phyloP scores from a whole-genome alignment of 371 early-diverging fungal species.

The Funneliformis caledonium region DNA sequence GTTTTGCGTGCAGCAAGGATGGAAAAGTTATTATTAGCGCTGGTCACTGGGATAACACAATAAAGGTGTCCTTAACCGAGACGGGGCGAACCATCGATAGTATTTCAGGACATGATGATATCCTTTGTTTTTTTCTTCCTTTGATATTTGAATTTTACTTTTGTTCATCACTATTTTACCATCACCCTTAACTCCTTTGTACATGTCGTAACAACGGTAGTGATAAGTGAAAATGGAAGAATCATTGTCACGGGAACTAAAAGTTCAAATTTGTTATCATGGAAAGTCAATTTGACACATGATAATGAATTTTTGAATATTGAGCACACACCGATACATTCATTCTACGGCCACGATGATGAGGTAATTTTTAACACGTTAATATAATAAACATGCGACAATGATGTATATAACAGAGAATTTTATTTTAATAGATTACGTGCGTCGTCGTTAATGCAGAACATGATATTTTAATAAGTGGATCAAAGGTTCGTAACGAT shows the following conservation, averaged over 20 bases:
- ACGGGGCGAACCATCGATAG: slow-evolving; percentile 45
- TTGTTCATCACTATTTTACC: neutral
- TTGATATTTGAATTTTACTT: neutral
- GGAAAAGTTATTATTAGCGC: slow-evolving; percentile 50
- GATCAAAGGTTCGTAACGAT: slow-evolving; percentile 49
- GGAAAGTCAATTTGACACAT: slow-evolving; percentile 50
- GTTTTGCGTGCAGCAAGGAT: slow-evolving; percentile 51
- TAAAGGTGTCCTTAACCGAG: slow-evolving; percentile 45
- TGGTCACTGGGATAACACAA: slow-evolving; percentile 57
- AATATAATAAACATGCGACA: neutral
- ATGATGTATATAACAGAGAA: neutral
- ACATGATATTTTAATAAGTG: slow-evolving; percentile 58
- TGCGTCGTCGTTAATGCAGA: slow-evolving; percentile 54
- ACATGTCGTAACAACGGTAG: slow-evolving; percentile 60
- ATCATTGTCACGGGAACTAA: slow-evolving; percentile 69
- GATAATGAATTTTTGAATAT: slow-evolving; percentile 39
- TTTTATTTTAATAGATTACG: slow-evolving; percentile 43
- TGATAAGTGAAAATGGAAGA: slow-evolving; percentile 55
- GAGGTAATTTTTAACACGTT: slow-evolving; percentile 45
- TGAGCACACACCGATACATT: slow-evolving; percentile 9
- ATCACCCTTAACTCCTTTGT: slow-evolving; percentile 1
- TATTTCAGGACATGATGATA: slow-evolving; percentile 64
- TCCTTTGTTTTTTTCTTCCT: neutral
- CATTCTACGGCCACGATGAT: slow-evolving; percentile 57
- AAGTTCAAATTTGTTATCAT: slow-evolving; percentile 65